Evolutionary conservation across 2,329 filamentous ascomycete genomes (phyloP), one percentile per base, ranked within the genome.

Genomic region (Epichloe festucae): DNA sequence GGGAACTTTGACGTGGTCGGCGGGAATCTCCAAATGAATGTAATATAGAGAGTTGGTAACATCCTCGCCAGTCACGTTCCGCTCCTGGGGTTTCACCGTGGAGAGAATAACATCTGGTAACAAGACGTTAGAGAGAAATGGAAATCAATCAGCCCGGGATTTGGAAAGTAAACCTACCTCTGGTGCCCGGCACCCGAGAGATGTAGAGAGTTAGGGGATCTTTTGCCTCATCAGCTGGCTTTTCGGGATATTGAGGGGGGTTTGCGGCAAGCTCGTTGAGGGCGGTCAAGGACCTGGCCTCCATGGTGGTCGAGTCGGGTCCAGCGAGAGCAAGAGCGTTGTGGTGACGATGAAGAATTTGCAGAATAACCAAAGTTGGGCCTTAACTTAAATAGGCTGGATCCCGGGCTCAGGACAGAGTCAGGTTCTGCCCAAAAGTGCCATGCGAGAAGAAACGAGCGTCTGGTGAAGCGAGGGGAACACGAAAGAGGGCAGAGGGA

Each of bases 1-100:
- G 10, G 63, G 55, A 51, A 52, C 38, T 59, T 59, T 15, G 72
- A 65, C 35, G 54, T 87, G 79, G 40, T 79, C 74, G 3, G 79
- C 77, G 2, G 77, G 74, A 7, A 54, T 51, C 52, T 64, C 61
- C 40, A 94, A 78, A 67, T 97, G 91, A 50, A 96, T 73, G 64
- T 93, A 97, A 69, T 97, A 98, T 5, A 98, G 76, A 14, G 85
- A 95, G 60, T 82, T 88, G 52, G 85, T 81, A 47, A 98, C 84
- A 63, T 96, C 91, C 64, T 90, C 84, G 44, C 80, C 83, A 0
- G 89, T 94, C 56, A 98, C 88, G 54, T 89, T 91, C 65, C 93
- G 95, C 42, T 85, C 77, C 49, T 87, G 83, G 2, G 93, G 93
- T 64, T 95, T 95, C 56, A 93, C 78, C 0, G 93, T 87, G 1